phyloP scores from a whole-genome alignment of 164 flowering plant species.

The Vitis rotundifolia region DNA sequence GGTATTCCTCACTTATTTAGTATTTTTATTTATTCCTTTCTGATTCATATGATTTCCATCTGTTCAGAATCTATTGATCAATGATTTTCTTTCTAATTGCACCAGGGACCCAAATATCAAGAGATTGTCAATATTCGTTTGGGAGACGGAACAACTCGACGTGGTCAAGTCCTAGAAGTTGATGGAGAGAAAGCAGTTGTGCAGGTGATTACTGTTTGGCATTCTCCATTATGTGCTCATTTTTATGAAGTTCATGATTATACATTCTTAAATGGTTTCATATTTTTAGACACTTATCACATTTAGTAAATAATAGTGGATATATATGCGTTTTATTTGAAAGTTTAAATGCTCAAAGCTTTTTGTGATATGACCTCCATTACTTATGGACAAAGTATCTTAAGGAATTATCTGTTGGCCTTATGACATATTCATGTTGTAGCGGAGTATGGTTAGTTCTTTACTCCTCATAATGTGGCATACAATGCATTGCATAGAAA shows the following conservation, averaged over 20 bases:
- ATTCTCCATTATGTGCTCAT: neutral
- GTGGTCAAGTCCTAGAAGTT: slow-evolving; percentile 98
- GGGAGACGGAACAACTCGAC: slow-evolving; percentile 90
- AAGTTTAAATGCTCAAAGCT: too few relatives aligned
- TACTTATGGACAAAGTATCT: too few relatives aligned
- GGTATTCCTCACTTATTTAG: slow-evolving; percentile 37
- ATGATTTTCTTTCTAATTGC: slow-evolving; percentile 7
- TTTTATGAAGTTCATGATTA: neutral
- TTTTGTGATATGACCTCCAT: too few relatives aligned
- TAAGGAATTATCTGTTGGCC: too few relatives aligned
- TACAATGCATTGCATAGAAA: neutral
- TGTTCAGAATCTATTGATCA: neutral
- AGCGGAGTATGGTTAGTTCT: too few relatives aligned
- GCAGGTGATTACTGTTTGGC: slow-evolving; percentile 49
- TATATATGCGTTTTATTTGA: neutral
- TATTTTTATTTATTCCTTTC: neutral
- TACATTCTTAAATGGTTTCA: neutral
- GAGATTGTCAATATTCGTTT: slow-evolving; percentile 96
- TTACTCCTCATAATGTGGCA: neutral
- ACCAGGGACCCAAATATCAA: slow-evolving; percentile 92
- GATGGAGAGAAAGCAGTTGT: slow-evolving; percentile 99
- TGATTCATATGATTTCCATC: too few relatives aligned
- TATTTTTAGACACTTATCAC: neutral
- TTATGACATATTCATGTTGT: neutral
- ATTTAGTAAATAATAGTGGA: neutral